phyloP scores from a whole-genome alignment of 208 protist species.

The Trypanosoma caninum region DNA sequence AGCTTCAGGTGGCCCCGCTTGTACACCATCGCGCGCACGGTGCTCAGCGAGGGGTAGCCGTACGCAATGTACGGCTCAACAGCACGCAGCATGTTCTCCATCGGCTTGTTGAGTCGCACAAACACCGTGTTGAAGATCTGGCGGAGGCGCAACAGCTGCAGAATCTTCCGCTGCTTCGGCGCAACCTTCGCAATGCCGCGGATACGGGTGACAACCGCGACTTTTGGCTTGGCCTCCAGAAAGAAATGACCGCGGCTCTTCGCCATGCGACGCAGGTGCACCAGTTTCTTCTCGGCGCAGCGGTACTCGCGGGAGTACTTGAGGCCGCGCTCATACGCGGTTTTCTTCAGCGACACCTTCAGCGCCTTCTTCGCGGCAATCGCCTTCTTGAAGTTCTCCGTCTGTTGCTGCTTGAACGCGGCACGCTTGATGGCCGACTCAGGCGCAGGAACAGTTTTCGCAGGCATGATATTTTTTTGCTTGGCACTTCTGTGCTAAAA shows the following conservation, averaged over 20 bases:
- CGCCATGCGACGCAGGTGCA: slow-evolving; percentile 89
- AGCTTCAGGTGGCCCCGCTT: slow-evolving; percentile 99
- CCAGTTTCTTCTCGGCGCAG: slow-evolving; percentile 78
- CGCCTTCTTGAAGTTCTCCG: slow-evolving; percentile 87
- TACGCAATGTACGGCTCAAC: slow-evolving; percentile 99
- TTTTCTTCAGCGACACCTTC: slow-evolving; percentile 68
- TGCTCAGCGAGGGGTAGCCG: slow-evolving; percentile 98
- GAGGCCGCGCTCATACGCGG: slow-evolving; percentile 64
- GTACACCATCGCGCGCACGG: slow-evolving; percentile 98
- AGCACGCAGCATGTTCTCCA: slow-evolving; percentile 98
- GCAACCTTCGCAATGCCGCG: slow-evolving; percentile 98
- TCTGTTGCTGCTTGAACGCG: slow-evolving; percentile 90
- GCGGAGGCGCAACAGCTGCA: slow-evolving; percentile 98
- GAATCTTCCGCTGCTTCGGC: slow-evolving; percentile 98
- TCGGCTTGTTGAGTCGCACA: slow-evolving; percentile 99
- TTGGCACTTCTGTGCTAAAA: slow-evolving; percentile 8
- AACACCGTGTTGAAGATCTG: slow-evolving; percentile 99
- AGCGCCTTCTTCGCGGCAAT: slow-evolving; percentile 65
- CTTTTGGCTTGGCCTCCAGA: slow-evolving; percentile 97
- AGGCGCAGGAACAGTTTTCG: slow-evolving; percentile 70
- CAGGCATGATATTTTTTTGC: slow-evolving; percentile 40
- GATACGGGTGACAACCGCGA: slow-evolving; percentile 99
- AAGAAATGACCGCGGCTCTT: slow-evolving; percentile 95
- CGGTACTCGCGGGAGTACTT: slow-evolving; percentile 97
- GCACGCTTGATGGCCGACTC: slow-evolving; percentile 89